Conservation (phyloP, 1,139 yeast species). For the Magnusiomyces clavatus region DNA sequence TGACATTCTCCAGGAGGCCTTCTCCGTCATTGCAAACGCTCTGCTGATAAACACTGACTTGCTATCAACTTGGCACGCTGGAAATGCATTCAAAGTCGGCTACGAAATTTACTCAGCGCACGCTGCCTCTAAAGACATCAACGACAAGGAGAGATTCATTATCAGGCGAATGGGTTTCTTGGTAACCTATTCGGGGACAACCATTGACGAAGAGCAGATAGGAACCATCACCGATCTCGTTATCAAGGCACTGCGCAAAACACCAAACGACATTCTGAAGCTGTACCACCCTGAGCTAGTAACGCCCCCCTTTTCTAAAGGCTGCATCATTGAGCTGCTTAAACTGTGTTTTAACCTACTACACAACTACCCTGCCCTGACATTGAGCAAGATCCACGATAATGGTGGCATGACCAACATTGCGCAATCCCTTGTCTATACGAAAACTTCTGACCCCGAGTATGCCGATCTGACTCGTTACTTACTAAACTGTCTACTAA, state of each 20-base stretch:
- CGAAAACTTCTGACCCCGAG: background rate
- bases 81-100: no score
- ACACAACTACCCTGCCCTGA: background rate
- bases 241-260: background rate
- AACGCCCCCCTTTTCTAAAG: background rate
- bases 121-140: no score
- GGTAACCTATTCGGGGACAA: background rate
- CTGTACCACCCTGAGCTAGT: background rate
- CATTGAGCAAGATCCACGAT: background rate
- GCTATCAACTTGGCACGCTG: background rate
- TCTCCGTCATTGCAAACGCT: conserved; percentile 3
- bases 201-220: background rate
- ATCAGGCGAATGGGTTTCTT: conserved; percentile 1
- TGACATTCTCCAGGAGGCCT: background rate
- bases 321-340: background rate
- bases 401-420: background rate
- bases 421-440: background rate
- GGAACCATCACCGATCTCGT: background rate
- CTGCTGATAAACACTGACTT: background rate
- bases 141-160: background rate
- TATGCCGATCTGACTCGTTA: background rate
- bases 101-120: background rate
- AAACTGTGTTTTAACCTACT: background rate
- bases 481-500: background rate
- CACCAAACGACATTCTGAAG: background rate